Evolutionary conservation across 75 land plant species (phyloP).

Genomic region (Larix kaempferi): DNA sequence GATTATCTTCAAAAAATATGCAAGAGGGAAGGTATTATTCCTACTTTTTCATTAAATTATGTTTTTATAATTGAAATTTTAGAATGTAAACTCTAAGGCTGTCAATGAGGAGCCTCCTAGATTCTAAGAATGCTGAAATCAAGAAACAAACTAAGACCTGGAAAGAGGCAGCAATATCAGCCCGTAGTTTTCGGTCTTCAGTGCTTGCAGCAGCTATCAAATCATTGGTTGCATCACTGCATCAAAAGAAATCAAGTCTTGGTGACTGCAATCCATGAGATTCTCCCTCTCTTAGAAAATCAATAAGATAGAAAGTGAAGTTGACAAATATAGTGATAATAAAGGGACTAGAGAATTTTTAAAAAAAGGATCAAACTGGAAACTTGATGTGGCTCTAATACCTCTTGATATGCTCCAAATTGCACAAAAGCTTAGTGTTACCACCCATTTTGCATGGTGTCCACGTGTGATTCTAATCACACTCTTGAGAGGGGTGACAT

Average conservation of each 20-base stretch:
- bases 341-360: background rate
- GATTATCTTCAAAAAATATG: background rate
- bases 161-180: slow-evolving; percentile 97
- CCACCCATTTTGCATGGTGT: too few relatives aligned
- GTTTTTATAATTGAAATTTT: background rate
- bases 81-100: background rate
- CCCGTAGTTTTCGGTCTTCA: slow-evolving; percentile 75
- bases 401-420: too few relatives aligned
- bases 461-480: too few relatives aligned
- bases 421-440: too few relatives aligned
- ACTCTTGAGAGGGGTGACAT: too few relatives aligned
- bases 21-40: background rate
- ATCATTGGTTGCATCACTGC: slow-evolving; percentile 43
- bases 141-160: slow-evolving; percentile 46
- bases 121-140: background rate
- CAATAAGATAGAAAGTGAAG: background rate
- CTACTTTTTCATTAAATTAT: background rate
- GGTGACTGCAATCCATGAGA: background rate
- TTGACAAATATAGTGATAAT: background rate
- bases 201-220: slow-evolving; percentile 49
- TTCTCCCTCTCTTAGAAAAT: background rate
- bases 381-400: background rate
- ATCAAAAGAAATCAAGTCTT: background rate
- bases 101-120: background rate
- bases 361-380: background rate